Evolutionary conservation across 1,284 basidiomycete species (phyloP).

Genomic region (Volvariella volvacea): DNA sequence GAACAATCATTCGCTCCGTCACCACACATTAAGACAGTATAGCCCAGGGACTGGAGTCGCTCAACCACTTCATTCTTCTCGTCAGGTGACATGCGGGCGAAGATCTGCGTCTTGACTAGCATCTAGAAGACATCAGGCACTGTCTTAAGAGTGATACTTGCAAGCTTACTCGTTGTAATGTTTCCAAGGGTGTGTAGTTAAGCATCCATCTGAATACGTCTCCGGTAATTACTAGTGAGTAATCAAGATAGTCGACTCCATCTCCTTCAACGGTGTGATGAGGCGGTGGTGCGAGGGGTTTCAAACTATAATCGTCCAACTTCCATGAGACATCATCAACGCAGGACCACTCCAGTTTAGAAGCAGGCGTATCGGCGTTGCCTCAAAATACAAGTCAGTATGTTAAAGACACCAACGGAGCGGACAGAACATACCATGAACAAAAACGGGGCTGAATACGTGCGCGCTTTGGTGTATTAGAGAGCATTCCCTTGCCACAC

Average conservation of each 20-base stretch:
- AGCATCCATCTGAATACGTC: slow-evolving; percentile 99
- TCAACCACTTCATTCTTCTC: slow-evolving; percentile 99
- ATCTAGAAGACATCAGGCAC: slow-evolving; percentile 51
- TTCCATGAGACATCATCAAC: slow-evolving; percentile 88
- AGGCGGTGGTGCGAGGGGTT: slow-evolving; percentile 62
- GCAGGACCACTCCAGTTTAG: slow-evolving; percentile 85
- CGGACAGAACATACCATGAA: slow-evolving; percentile 46
- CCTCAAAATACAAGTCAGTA: slow-evolving; percentile 33
- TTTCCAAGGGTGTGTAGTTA: slow-evolving; percentile 91
- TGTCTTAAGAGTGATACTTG: background rate
- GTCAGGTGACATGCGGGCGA: slow-evolving; percentile 98
- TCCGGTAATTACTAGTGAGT: slow-evolving; percentile 91
- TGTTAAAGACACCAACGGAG: background rate
- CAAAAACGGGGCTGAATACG: slow-evolving; percentile 87
- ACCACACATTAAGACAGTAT: slow-evolving; percentile 97
- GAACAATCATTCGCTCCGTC: slow-evolving; percentile 99
- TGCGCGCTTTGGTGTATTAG: slow-evolving; percentile 86
- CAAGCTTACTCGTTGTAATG: slow-evolving; percentile 75
- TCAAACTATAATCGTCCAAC: slow-evolving; percentile 85
- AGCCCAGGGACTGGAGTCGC: slow-evolving; percentile 87
- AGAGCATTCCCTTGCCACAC: slow-evolving; percentile 92
- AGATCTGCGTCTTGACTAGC: slow-evolving; percentile 97
- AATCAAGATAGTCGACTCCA: slow-evolving; percentile 78
- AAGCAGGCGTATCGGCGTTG: slow-evolving; percentile 49
- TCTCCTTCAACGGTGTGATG: slow-evolving; percentile 64